These are phyloP conservation scores for Aspergillus sclerotiicarbonarius DNA, from an alignment of 495 filamentous ascomycete genomes.

Conservation along the genomic window DNA sequence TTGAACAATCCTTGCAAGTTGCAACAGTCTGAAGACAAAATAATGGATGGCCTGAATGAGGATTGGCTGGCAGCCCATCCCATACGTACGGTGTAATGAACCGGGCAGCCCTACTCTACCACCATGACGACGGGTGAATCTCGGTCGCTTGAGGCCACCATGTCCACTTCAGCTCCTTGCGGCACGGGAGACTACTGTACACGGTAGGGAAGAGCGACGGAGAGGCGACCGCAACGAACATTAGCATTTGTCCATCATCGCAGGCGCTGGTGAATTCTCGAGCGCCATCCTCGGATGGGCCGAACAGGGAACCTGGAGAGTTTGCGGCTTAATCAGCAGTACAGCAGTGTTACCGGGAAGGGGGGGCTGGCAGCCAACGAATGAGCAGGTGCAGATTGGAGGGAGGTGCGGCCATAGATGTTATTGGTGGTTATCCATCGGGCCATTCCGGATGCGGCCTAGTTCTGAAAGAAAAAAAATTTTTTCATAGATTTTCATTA, in stretches of 20 bases:
- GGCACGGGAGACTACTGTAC: background rate
- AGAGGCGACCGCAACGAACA: too few relatives aligned
- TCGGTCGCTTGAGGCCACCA: background rate
- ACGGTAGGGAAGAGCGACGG: background rate
- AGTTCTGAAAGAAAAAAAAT: constrained; percentile 22
- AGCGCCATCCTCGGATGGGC: background rate
- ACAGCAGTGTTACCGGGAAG: background rate
- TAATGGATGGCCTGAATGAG: background rate
- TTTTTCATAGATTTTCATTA: constrained; percentile 20
- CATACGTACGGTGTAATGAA: background rate
- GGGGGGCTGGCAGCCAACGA: constrained; percentile 5
- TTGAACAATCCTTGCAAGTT: background rate
- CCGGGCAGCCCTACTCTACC: background rate
- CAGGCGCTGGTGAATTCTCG: too few relatives aligned
- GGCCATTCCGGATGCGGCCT: constrained; percentile 17
- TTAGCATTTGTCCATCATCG: background rate
- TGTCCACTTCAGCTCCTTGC: too few relatives aligned
- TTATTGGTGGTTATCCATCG: constrained; percentile 20
- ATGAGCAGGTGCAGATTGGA: constrained; percentile 6
- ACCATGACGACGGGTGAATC: background rate
- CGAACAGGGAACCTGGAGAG: background rate
- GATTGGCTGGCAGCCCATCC: constrained; percentile 6
- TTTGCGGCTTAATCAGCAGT: background rate
- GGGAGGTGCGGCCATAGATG: constrained; percentile 12
- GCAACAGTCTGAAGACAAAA: background rate